phyloP scores from a whole-genome alignment of 2,329 filamentous ascomycete genomes.

The Xylariomycetidae sp. region DNA sequence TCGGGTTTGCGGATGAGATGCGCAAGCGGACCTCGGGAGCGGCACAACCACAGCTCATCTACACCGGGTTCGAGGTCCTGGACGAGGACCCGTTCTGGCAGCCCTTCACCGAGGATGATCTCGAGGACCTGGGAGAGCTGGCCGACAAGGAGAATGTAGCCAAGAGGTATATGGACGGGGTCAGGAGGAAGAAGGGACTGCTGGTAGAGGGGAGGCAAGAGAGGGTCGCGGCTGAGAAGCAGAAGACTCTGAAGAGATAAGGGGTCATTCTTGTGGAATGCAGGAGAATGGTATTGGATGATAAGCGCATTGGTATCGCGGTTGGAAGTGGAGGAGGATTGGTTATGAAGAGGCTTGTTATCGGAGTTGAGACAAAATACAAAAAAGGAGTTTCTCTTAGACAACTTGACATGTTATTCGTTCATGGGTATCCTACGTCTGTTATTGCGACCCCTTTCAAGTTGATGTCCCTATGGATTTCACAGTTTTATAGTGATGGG shows the following conservation, averaged over 20 bases:
- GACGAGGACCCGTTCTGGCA: constrained; percentile 99
- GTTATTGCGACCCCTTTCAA: too few species aligned
- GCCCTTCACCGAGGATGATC: constrained; percentile 89
- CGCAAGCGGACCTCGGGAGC: constrained; percentile 88
- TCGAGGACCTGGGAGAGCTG: constrained; percentile 92
- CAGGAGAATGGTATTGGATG: too few species aligned
- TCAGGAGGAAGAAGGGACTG: constrained; percentile 82
- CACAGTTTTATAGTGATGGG: too few species aligned
- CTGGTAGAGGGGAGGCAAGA: constrained; percentile 73
- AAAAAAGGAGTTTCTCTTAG: too few species aligned
- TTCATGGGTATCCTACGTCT: too few species aligned
- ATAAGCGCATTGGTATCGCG: too few species aligned
- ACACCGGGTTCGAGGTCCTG: constrained; percentile 85
- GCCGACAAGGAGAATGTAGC: constrained; percentile 95
- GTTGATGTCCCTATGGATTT: too few species aligned
- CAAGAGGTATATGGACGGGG: constrained; percentile 90
- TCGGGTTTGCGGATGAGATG: constrained; percentile 95
- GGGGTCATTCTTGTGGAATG: too few species aligned
- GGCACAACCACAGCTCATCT: constrained; percentile 88
- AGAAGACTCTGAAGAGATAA: constrained; percentile 62
- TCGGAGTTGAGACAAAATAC: too few species aligned
- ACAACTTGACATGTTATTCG: too few species aligned
- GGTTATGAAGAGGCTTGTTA: too few species aligned
- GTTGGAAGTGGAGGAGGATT: too few species aligned
- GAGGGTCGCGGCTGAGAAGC: constrained; percentile 89